phyloP scores from a whole-genome alignment of 768 basidiomycete genomes.

The Nevesoporus exiguus region DNA sequence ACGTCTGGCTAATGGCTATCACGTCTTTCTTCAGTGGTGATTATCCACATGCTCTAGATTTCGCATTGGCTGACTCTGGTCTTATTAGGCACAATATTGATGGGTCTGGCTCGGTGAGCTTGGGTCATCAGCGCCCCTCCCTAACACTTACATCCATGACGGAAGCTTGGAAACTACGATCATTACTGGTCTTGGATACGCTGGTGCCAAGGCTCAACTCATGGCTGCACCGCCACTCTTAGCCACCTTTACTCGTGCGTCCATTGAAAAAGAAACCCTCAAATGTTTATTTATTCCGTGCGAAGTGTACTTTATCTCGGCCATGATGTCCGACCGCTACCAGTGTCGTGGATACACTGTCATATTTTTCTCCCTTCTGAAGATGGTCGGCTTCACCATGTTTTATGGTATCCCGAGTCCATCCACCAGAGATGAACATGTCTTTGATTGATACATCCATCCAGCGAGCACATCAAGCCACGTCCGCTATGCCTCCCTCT shows the following conservation, averaged over 20 bases:
- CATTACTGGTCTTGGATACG: slow-evolving; percentile 57
- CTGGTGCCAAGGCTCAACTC: slow-evolving; percentile 52
- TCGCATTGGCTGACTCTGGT: background rate
- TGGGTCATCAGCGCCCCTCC: slow-evolving; percentile 11
- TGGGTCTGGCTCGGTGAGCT: slow-evolving; percentile 25
- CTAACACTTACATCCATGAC: slow-evolving; percentile 33
- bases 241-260: slow-evolving; percentile 36
- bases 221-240: slow-evolving; percentile 47
- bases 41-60: background rate
- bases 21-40: slow-evolving; percentile 53
- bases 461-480: slow-evolving; percentile 30
- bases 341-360: slow-evolving; percentile 46
- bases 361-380: slow-evolving; percentile 42
- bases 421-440: background rate
- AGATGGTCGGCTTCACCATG: slow-evolving; percentile 29
- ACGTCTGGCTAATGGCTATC: slow-evolving; percentile 50
- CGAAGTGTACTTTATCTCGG: slow-evolving; percentile 37
- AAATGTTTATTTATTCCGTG: background rate
- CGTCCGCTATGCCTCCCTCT: slow-evolving; percentile 52
- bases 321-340: slow-evolving; percentile 52
- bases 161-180: slow-evolving; percentile 57
- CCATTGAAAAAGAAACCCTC: background rate
- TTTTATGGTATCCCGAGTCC: background rate
- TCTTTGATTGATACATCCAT: background rate
- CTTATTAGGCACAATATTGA: slow-evolving; percentile 14